Conservation (phyloP, 768 basidiomycete genomes). For the Russula foetens region DNA sequence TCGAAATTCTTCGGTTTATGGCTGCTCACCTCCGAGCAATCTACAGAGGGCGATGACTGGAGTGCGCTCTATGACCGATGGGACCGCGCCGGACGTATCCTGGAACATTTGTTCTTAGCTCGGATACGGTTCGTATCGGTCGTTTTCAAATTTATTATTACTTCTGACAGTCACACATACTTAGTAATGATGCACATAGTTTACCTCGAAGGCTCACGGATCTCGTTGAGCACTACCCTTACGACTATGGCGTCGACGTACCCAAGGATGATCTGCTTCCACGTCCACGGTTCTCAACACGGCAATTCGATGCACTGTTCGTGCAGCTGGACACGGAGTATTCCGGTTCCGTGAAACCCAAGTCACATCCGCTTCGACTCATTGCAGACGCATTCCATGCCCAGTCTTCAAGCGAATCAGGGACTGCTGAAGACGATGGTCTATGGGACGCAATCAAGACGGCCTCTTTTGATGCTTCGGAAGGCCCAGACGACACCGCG, state of each 20-base stretch:
- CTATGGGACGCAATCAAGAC: slow-evolving; percentile 52
- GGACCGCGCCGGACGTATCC: slow-evolving; percentile 61
- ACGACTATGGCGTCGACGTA: slow-evolving; percentile 30
- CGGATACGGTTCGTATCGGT: slow-evolving; percentile 48
- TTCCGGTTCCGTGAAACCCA: slow-evolving; percentile 27
- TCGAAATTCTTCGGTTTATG: slow-evolving; percentile 68
- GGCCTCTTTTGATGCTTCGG: slow-evolving; percentile 25
- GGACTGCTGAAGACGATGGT: slow-evolving; percentile 29
- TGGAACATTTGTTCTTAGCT: slow-evolving; percentile 73
- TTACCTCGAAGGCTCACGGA: slow-evolving; percentile 67
- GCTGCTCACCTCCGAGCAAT: slow-evolving; percentile 47
- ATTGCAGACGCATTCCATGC: slow-evolving; percentile 54
- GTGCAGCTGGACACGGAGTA: slow-evolving; percentile 55
- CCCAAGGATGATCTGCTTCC: slow-evolving; percentile 42
- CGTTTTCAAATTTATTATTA: background rate
- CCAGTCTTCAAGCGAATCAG: slow-evolving; percentile 26
- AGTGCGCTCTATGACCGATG: slow-evolving; percentile 59
- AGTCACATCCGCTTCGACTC: slow-evolving; percentile 48
- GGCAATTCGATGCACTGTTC: slow-evolving; percentile 52
- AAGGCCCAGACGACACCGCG: slow-evolving; percentile 4
- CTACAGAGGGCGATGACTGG: slow-evolving; percentile 51
- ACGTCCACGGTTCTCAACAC: slow-evolving; percentile 62
- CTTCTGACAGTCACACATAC: slow-evolving; percentile 22
- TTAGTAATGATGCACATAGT: slow-evolving; percentile 53
- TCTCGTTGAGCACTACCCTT: slow-evolving; percentile 64